These are phyloP conservation scores for Macrocystidia cucumis DNA, from an alignment of 1,284 basidiomycete genomes.

Conservation along the genomic window DNA sequence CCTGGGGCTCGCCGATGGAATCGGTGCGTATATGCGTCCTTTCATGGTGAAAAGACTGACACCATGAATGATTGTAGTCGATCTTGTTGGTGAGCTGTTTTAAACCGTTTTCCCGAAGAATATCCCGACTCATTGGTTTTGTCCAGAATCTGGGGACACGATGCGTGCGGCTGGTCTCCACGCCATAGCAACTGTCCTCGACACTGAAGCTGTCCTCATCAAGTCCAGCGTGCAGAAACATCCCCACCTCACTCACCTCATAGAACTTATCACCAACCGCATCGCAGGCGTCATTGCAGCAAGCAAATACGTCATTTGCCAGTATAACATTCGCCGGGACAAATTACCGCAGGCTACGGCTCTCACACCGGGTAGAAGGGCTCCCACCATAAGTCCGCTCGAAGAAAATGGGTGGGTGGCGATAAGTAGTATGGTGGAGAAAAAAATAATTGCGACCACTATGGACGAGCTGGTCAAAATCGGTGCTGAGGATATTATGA, in stretches of 20 bases:
- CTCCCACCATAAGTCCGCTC: slow-evolving; percentile 85
- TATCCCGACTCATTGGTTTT: not conserved
- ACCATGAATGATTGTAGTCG: slow-evolving; percentile 53
- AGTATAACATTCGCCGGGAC: slow-evolving; percentile 82
- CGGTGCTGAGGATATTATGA: slow-evolving; percentile 88
- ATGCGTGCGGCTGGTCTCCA: slow-evolving; percentile 98
- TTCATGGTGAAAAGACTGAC: not conserved
- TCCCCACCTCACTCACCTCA: slow-evolving; percentile 60
- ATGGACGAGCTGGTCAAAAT: slow-evolving; percentile 85
- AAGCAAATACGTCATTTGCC: slow-evolving; percentile 79
- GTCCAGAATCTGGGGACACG: slow-evolving; percentile 93
- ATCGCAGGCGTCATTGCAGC: slow-evolving; percentile 94
- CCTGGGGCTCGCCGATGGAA: slow-evolving; percentile 94
- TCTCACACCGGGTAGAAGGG: slow-evolving; percentile 87
- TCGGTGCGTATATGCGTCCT: slow-evolving; percentile 52
- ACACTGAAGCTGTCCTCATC: slow-evolving; percentile 93
- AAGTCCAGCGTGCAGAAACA: slow-evolving; percentile 69
- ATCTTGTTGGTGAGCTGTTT: slow-evolving; percentile 73
- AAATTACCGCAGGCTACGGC: slow-evolving; percentile 55
- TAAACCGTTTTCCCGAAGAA: not conserved
- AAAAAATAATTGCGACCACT: slow-evolving; percentile 73
- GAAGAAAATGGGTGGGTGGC: slow-evolving; percentile 87
- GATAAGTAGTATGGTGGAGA: slow-evolving; percentile 90
- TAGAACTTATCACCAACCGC: slow-evolving; percentile 79
- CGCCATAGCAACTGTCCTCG: slow-evolving; percentile 84